phyloP scores from a whole-genome alignment of 2,329 filamentous ascomycete genomes.

The Diatrype stigma region DNA sequence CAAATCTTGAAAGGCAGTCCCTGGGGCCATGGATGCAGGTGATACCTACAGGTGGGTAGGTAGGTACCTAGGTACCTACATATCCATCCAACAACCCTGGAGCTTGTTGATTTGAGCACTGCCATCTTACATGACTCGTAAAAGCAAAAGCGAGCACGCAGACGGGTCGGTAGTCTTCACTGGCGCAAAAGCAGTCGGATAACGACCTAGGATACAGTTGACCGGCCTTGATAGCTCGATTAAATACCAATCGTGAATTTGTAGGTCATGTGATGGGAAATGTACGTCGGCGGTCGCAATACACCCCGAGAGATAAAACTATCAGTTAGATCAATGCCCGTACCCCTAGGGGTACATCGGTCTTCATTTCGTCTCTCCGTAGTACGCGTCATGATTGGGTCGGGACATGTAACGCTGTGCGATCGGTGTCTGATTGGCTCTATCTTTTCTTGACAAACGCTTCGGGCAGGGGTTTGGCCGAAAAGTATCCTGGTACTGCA shows the following conservation, averaged over 20 bases:
- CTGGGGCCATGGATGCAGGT: too few species aligned
- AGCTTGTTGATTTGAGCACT: too few species aligned
- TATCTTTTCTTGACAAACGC: neutral
- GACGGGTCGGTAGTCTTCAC: too few species aligned
- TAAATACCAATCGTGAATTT: too few species aligned
- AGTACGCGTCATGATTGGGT: conserved; percentile 26
- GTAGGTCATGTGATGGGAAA: neutral
- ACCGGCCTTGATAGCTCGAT: too few species aligned
- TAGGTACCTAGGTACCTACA: neutral
- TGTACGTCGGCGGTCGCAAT: neutral
- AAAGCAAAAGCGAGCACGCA: too few species aligned
- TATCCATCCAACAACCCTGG: neutral
- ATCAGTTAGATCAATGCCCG: neutral
- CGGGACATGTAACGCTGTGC: conserved; percentile 18
- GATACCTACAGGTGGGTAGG: too few species aligned
- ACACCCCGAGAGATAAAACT: neutral
- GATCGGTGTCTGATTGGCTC: conserved; percentile 25
- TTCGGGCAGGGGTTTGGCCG: neutral
- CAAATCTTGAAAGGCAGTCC: too few species aligned
- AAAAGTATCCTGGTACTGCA: neutral
- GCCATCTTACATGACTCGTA: too few species aligned
- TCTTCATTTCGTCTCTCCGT: neutral
- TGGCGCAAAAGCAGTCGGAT: too few species aligned
- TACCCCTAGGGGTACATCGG: neutral
- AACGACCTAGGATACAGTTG: too few species aligned